phyloP scores from a whole-genome alignment of 495 filamentous ascomycete genomes.

The Extremus antarcticus region DNA sequence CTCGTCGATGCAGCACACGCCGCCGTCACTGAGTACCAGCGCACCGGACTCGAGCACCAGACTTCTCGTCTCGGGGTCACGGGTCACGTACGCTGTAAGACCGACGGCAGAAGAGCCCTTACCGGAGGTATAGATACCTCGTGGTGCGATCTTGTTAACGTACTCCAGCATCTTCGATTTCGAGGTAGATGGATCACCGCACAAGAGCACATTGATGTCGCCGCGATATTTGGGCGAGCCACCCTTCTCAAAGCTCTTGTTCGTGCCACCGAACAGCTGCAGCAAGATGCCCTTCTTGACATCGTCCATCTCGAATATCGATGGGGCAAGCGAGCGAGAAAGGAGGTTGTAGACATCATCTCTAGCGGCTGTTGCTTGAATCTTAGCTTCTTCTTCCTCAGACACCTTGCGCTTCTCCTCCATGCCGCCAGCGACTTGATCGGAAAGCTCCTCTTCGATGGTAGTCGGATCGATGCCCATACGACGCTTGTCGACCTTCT shows the following conservation, averaged over 20 bases:
- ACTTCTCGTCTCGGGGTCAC: conserved; percentile 88
- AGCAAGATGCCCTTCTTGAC: conserved; percentile 97
- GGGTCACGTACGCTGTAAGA: conserved; percentile 95
- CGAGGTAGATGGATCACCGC: conserved; percentile 90
- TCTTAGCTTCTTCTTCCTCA: conserved; percentile 87
- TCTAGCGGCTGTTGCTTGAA: conserved; percentile 67
- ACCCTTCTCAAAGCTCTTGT: conserved; percentile 94
- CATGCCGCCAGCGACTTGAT: conserved; percentile 60
- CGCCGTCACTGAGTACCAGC: conserved; percentile 87
- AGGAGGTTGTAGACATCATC: conserved; percentile 91
- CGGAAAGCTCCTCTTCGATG: conserved; percentile 71
- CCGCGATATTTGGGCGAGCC: conserved; percentile 91
- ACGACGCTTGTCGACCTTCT: conserved; percentile 90
- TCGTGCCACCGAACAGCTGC: conserved; percentile 95
- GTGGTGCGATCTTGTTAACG: conserved; percentile 92
- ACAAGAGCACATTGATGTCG: conserved; percentile 93
- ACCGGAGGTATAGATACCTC: conserved; percentile 93
- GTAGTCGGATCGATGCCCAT: conserved; percentile 87
- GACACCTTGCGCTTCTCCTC: conserved; percentile 73
- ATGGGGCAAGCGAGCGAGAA: conserved; percentile 82
- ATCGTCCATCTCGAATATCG: conserved; percentile 96
- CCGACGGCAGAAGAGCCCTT: conserved; percentile 96
- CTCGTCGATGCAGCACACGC: conserved; percentile 97
- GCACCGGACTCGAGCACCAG: conserved; percentile 95
- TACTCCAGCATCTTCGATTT: conserved; percentile 93